Base-by-base conservation (phyloP, 805 yeast genomes). In the Teunomyces kruisii region DNA sequence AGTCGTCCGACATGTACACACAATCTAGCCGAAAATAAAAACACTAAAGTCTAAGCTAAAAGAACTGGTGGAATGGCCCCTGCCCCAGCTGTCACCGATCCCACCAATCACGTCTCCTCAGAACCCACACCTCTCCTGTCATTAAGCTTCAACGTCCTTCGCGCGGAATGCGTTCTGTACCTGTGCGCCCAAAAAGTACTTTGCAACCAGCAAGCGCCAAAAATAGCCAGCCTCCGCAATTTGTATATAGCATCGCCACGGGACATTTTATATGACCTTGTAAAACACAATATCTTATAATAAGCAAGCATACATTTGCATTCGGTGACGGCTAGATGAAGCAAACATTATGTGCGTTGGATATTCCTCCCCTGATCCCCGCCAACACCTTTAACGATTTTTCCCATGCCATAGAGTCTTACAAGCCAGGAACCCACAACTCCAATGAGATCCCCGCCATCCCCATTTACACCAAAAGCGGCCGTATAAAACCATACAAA, bases 361-460 rank as follows among this genome's bases (percentile, higher is more conserved):
- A 65, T 40, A 45, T 40, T 22, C 70, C 72, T 6, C 39, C 30
- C 8, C 17, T 9, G 41, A 44, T 36, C 44, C 57, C 22, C 43
- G 56, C 70, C 1, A 64, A 64, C 6, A 44, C 40, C 15, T 53
- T 49, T 32, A 39, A 57, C 14, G 73, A 68, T 47, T 43, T 66
- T 15, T 44, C 57, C 9, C 52, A 55, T 30, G 73, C 68, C 9
- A 56, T 64, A 7, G 50, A 49, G 15, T 46, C 65, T 1, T 66
- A 56, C 48, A 48, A 53, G 40, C 71, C 72, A 2, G 62, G 62
- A 9, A 49, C 48, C 9, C 52, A 49, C 42, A 47, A 56, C 2
- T 33, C 51, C 4, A 54, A 49, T 9, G 73, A 69, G 32, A 55
- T 71, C 9, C 74, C 74, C 7, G 46, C 44, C 9, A 46, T 62